Base-by-base conservation (phyloP, 73 alveolate species). In the Durusdinium trenchii region DNA sequence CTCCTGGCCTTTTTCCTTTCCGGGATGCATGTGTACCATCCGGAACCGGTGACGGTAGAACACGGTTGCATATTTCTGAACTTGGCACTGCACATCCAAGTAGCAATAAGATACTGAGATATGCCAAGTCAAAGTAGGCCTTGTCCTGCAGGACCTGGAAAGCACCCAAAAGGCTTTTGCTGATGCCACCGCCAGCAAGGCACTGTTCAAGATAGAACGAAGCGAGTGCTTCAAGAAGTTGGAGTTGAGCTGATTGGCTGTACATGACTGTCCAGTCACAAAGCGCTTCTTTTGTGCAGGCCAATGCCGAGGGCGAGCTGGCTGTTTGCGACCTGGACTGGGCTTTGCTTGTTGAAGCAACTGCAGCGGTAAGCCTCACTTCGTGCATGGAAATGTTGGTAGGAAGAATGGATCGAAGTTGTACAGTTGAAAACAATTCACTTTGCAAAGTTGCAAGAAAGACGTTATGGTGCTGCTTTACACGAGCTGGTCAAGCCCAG, bases 291-390 rank as follows among this genome's bases (percentile, higher is more conserved):
- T 42, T 76, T 40, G 87, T 36, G 14, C 75, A 86, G 96, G 98
- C 98, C 60, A 91, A 69, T 36, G 98, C 98, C 0, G 98, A 91
- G 62, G 98, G 98, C 36, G 73, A 91, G 76, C 78, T 91, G n/a
- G 98, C 89, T 23, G 89, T 91, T 71, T 75, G 89, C 40, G 89
- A 91, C 43, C 98, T 69, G 98, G 98, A 91, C 91, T 5, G 87
- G 62, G 48, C n/a, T n/a, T n/a, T n/a, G n/a, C n/a, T n/a, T n/a
- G n/a, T n/a, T n/a, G n/a, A n/a, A n/a, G n/a, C n/a, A n/a, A n/a
- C n/a, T n/a, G n/a, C n/a, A n/a, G n/a, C n/a, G n/a, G n/a, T n/a
- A n/a, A n/a, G n/a, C n/a, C n/a, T n/a, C n/a, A n/a, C n/a, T n/a
- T n/a, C n/a, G n/a, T n/a, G n/a, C n/a, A n/a, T n/a, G n/a, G n/a